These are phyloP conservation scores for Bidens hawaiensis DNA, from an alignment of 140 eudicot genomes.

Conservation along the genomic window DNA sequence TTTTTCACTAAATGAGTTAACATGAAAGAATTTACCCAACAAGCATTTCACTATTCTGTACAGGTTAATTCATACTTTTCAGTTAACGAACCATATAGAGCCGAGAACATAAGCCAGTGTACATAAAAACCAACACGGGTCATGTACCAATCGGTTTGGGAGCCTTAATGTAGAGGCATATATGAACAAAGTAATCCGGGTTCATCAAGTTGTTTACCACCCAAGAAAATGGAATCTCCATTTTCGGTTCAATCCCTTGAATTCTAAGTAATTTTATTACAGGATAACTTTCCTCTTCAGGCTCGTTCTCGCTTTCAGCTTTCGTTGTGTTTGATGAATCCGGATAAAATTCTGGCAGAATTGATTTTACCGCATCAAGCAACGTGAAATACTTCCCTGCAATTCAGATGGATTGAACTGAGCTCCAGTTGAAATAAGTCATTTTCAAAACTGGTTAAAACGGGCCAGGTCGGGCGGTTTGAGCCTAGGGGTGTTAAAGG, in stretches of 20 bases:
- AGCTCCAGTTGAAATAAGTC: background rate
- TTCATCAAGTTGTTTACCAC: constrained; percentile 82
- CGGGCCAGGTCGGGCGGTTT: background rate
- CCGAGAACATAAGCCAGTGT: background rate
- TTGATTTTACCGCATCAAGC: constrained; percentile 62
- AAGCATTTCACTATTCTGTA: constrained; percentile 33
- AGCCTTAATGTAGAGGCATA: constrained; percentile 69
- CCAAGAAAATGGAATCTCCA: constrained; percentile 90
- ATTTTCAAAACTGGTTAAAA: background rate
- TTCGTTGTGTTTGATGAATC: constrained; percentile 12
- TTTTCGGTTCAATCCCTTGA: constrained; percentile 81
- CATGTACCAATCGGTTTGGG: constrained; percentile 33
- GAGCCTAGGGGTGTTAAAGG: background rate
- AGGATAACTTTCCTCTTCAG: constrained; percentile 11
- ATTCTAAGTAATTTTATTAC: constrained; percentile 69
- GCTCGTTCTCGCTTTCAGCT: constrained; percentile 32
- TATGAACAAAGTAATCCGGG: constrained; percentile 88
- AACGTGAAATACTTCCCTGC: constrained; percentile 75
- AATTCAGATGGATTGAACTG: background rate
- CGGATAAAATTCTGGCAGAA: constrained; percentile 64
- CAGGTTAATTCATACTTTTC: constrained; percentile 25
- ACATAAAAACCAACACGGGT: constrained; percentile 8
- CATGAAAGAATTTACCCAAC: constrained; percentile 19
- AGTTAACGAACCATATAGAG: background rate
- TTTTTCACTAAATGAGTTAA: constrained; percentile 12